phyloP scores from a whole-genome alignment of 352 stramenopile species.

The Phytophthora foliorum region DNA sequence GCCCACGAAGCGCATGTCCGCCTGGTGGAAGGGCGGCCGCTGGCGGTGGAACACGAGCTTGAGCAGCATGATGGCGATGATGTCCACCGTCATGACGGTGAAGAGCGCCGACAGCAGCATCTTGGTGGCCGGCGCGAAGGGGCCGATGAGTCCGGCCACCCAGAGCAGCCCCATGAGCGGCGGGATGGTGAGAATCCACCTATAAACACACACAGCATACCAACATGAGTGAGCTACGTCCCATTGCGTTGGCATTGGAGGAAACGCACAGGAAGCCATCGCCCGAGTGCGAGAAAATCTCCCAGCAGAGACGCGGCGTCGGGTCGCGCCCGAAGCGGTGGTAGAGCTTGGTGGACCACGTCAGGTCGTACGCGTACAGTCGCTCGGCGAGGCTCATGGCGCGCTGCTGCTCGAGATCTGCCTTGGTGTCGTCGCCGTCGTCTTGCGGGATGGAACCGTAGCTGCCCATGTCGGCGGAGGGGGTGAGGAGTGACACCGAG shows the following conservation, averaged over 20 bases:
- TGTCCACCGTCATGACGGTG: slow-evolving; percentile 66
- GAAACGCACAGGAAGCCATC: slow-evolving; percentile 83
- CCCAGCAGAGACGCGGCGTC: slow-evolving; percentile 64
- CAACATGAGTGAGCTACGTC: not conserved
- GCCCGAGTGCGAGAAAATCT: slow-evolving; percentile 83
- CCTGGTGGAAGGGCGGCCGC: slow-evolving; percentile 77
- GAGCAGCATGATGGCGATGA: slow-evolving; percentile 82
- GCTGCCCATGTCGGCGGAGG: slow-evolving; percentile 27
- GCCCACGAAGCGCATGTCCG: slow-evolving; percentile 79
- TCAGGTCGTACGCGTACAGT: slow-evolving; percentile 82
- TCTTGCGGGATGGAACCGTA: slow-evolving; percentile 46
- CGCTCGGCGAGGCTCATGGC: slow-evolving; percentile 66
- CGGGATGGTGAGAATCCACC: slow-evolving; percentile 54
- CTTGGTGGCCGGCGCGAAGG: slow-evolving; percentile 45
- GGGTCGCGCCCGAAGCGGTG: slow-evolving; percentile 66
- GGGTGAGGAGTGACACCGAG: slow-evolving; percentile 3
- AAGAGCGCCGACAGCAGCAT: slow-evolving; percentile 49
- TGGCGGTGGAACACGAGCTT: slow-evolving; percentile 81
- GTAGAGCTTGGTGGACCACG: slow-evolving; percentile 74
- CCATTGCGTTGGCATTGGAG: not conserved
- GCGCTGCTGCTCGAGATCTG: slow-evolving; percentile 29
- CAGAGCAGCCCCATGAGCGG: slow-evolving; percentile 51
- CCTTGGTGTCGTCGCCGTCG: slow-evolving; percentile 25
- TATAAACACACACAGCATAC: slow-evolving; percentile 12
- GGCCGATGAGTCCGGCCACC: slow-evolving; percentile 40